phyloP scores from a whole-genome alignment of 768 basidiomycete genomes.

The Lyophyllum decastes region DNA sequence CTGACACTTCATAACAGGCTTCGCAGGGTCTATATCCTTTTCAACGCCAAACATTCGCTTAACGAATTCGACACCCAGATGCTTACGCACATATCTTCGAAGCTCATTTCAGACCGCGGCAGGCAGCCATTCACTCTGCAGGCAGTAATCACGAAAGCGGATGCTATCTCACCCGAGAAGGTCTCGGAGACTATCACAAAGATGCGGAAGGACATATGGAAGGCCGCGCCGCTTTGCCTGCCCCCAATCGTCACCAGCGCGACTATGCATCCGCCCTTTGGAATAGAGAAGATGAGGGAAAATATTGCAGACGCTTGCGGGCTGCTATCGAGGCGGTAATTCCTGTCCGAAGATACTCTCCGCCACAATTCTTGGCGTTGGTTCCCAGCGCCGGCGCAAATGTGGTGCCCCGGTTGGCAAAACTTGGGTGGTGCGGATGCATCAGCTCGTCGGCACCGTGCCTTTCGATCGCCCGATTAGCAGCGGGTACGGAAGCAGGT shows the following conservation, averaged over 20 bases:
- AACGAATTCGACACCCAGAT: conserved; percentile 59
- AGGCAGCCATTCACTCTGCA: conserved; percentile 60
- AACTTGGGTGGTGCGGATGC: neutral
- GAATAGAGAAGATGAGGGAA: conserved; percentile 55
- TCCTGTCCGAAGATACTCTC: neutral
- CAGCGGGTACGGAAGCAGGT: neutral
- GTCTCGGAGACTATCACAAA: conserved; percentile 36
- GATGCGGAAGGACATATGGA: conserved; percentile 54
- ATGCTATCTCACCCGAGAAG: conserved; percentile 42
- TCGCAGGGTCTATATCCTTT: conserved; percentile 67
- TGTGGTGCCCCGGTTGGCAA: neutral
- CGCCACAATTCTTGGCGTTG: neutral
- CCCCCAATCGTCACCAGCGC: conserved; percentile 63
- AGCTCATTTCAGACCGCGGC: conserved; percentile 38
- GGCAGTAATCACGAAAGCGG: conserved; percentile 72
- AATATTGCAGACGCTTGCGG: conserved; percentile 66
- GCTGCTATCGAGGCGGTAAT: conserved; percentile 15
- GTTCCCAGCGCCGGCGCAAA: neutral
- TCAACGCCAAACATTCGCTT: conserved; percentile 69
- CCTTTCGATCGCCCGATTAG: neutral
- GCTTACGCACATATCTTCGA: conserved; percentile 52
- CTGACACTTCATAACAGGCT: conserved; percentile 42
- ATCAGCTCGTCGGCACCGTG: neutral
- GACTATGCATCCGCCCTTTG: conserved; percentile 49
- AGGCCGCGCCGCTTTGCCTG: conserved; percentile 60